phyloP scores from a whole-genome alignment of 78 protist genomes.

The Planoprotostelium fungivorum region DNA sequence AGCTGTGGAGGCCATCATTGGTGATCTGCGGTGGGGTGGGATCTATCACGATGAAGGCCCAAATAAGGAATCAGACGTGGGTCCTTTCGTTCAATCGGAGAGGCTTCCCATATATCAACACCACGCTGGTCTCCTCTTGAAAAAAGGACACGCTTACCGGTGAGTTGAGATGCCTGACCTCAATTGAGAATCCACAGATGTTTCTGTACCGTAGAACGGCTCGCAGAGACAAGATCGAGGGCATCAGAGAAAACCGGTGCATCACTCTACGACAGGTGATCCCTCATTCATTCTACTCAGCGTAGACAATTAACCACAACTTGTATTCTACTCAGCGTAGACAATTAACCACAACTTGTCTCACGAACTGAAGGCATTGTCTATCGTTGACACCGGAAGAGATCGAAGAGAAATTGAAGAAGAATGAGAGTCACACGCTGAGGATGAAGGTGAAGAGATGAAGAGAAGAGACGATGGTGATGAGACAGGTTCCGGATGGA shows the following conservation, averaged over 20 bases:
- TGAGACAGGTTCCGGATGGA: conserved; percentile 7
- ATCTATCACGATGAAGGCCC: conserved; percentile 10
- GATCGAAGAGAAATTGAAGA: neutral
- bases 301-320: conserved; percentile 7
- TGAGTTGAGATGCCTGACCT: neutral
- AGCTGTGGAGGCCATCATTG: neutral
- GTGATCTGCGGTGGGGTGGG: conserved; percentile 4
- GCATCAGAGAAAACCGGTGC: conserved; percentile 7
- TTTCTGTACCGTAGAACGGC: conserved; percentile 60
- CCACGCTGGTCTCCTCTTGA: conserved; percentile 23
- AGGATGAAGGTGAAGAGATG: conserved; percentile 13
- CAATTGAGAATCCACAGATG: conserved; percentile 14
- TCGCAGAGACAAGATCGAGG: conserved; percentile 9
- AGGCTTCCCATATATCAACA: conserved; percentile 38
- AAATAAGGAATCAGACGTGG: neutral
- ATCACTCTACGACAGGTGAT: conserved; percentile 27
- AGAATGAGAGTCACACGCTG: conserved; percentile 13
- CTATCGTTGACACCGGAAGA: conserved; percentile 31
- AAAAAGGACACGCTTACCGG: conserved; percentile 69
- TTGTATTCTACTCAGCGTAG: no score
- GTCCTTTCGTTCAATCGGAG: conserved; percentile 35
- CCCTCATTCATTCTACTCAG: no score
- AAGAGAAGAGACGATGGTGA: neutral
- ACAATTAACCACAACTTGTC: no score
- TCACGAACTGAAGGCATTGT: conserved; percentile 44